Percentiles rank a stretch among this genome's conserved stretches.
phyloP scores from a whole-genome alignment of 2,329 filamentous ascomycete species.

The Lecanosticta acicola region DNA sequence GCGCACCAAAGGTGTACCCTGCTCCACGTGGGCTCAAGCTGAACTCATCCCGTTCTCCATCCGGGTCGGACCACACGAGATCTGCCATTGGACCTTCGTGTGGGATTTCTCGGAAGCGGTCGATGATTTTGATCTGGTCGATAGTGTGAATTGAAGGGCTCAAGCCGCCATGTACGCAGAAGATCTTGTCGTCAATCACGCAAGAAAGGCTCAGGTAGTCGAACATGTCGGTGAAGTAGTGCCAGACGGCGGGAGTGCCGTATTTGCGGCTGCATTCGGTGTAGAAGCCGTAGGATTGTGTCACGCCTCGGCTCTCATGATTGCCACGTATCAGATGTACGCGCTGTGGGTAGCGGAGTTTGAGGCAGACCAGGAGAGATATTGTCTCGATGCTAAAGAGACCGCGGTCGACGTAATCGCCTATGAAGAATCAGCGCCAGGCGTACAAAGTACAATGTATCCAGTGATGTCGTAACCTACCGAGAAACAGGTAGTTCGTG shows the following conservation, averaged over 20 bases:
- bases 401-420: conserved; percentile 74
- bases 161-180: conserved; percentile 88
- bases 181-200: conserved; percentile 98
- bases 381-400: conserved; percentile 99
- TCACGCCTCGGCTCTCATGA: conserved; percentile 95
- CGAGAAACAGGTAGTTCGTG: conserved; percentile 96
- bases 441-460: background rate
- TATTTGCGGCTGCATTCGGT: conserved; percentile 98
- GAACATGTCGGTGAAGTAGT: conserved; percentile 99
- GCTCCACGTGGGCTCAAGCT: conserved; percentile 87
- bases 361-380: conserved; percentile 92
- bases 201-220: conserved; percentile 95
- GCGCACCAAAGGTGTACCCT: conserved; percentile 94
- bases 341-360: conserved; percentile 90
- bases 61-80: conserved; percentile 95
- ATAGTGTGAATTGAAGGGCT: conserved; percentile 81
- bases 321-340: conserved; percentile 96
- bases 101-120: conserved; percentile 95
- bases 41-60: conserved; percentile 96
- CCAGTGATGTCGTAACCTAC: conserved; percentile 45
- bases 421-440: conserved; percentile 40
- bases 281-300: conserved; percentile 98
- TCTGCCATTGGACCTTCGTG: conserved; percentile 99
- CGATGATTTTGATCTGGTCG: conserved; percentile 99
- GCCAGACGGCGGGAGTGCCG: conserved; percentile 97